Evolutionary conservation across 1,139 yeast species (phyloP).

Genomic region (Petasospora fabianii): DNA sequence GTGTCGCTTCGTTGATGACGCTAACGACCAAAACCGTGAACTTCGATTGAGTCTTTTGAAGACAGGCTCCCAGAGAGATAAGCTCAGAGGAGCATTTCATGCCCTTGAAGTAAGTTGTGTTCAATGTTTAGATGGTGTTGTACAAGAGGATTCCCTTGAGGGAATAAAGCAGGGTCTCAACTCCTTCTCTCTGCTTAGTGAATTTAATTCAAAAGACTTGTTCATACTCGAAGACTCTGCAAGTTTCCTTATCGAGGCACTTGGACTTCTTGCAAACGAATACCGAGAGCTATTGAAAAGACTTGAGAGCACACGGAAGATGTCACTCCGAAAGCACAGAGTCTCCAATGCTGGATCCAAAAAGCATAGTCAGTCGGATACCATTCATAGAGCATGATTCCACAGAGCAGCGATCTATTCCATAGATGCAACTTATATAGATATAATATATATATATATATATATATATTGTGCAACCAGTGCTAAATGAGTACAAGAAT

Average conservation of each 20-base stretch:
- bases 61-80: constrained; percentile 10
- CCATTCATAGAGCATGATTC: no score
- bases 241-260: constrained; percentile 11
- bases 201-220: constrained; percentile 6
- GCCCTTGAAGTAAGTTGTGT: constrained; percentile 13
- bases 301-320: constrained; percentile 4
- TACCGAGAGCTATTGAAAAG: constrained; percentile 7
- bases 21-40: constrained; percentile 6
- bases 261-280: constrained; percentile 10
- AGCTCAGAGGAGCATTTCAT: constrained; percentile 9
- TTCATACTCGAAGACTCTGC: constrained; percentile 10
- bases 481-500: no score
- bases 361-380: no score
- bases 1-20: constrained; percentile 5
- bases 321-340: constrained; percentile 9
- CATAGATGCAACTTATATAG: no score
- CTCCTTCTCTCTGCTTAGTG: constrained; percentile 3
- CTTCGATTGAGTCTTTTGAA: constrained; percentile 11
- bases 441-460: no score
- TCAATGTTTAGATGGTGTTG: constrained; percentile 12
- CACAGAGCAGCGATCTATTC: no score
- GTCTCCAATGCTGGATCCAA: no score
- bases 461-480: no score
- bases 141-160: constrained; percentile 13
- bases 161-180: constrained; percentile 12